phyloP scores from a whole-genome alignment of 1,139 yeast species.

The Candida labiduridarum region DNA sequence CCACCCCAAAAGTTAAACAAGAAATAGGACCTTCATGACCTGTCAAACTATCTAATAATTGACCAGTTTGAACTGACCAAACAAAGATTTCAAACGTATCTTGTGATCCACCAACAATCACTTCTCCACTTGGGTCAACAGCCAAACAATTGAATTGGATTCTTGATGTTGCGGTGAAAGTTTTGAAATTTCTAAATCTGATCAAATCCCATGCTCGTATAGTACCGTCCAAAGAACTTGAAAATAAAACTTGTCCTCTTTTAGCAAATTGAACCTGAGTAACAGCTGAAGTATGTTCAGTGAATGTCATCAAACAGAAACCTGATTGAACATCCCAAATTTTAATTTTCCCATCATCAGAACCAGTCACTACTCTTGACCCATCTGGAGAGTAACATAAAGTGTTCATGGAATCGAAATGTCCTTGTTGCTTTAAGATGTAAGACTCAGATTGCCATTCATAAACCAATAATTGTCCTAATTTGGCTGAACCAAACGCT shows the following conservation, averaged over 20 bases:
- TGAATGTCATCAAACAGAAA: constrained; percentile 87
- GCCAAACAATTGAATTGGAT: constrained; percentile 88
- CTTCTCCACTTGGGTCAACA: constrained; percentile 96
- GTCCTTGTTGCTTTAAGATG: constrained; percentile 94
- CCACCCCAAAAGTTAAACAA: constrained; percentile 81
- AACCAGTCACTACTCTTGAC: constrained; percentile 84
- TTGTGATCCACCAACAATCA: constrained; percentile 92
- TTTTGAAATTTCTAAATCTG: constrained; percentile 90
- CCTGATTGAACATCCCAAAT: constrained; percentile 96
- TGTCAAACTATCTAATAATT: constrained; percentile 77
- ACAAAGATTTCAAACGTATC: constrained; percentile 90
- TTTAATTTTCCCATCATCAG: constrained; percentile 96
- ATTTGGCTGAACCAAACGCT: constrained; percentile 86
- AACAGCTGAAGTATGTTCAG: constrained; percentile 87
- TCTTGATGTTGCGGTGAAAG: constrained; percentile 88
- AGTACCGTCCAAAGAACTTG: constrained; percentile 94
- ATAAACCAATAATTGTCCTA: constrained; percentile 94
- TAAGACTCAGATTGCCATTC: constrained; percentile 99
- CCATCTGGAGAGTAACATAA: constrained; percentile 95
- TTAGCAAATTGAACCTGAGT: constrained; percentile 87
- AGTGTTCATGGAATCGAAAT: constrained; percentile 86
- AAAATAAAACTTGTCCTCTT: constrained; percentile 85
- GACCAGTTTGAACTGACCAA: constrained; percentile 98
- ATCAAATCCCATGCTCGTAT: constrained; percentile 96
- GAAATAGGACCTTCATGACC: constrained; percentile 98